Conservation (phyloP, 441 rosid genomes). For the Mallotus repandus region DNA sequence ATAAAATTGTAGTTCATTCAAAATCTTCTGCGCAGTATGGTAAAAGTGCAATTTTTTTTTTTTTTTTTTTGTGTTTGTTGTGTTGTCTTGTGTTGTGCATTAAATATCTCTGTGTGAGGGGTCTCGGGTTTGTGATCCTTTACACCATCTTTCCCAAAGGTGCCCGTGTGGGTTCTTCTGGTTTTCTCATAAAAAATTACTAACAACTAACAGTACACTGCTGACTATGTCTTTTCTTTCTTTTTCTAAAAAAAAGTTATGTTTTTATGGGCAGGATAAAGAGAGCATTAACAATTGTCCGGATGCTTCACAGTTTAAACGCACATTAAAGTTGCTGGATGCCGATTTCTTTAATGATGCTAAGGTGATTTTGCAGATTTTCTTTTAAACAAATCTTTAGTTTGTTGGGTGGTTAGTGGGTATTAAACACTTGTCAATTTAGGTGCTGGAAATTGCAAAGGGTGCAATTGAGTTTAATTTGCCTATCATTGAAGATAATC, state of each 20-base stretch:
- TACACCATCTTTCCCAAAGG: too few species aligned
- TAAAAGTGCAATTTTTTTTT: too few species aligned
- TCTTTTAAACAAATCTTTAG: neutral
- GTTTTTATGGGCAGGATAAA: conserved; percentile 49
- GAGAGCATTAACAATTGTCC: conserved; percentile 25
- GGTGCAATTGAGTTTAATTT: conserved; percentile 58
- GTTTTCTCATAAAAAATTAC: too few species aligned
- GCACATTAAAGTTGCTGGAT: conserved; percentile 52
- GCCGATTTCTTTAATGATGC: conserved; percentile 60
- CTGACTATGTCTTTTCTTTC: too few species aligned
- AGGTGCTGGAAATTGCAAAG: conserved; percentile 60
- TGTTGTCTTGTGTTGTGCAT: too few species aligned
- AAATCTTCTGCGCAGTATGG: conserved; percentile 32
- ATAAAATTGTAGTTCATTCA: conserved; percentile 35
- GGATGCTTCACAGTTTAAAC: conserved; percentile 39
- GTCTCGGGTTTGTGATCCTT: too few species aligned
- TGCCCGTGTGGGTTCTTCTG: too few species aligned
- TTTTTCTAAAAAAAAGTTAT: too few species aligned
- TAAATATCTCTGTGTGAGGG: too few species aligned
- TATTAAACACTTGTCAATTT: conserved; percentile 15
- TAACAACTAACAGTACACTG: too few species aligned
- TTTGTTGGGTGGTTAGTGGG: neutral
- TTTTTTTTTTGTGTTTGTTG: conserved; percentile 10
- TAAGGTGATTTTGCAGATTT: conserved; percentile 36
- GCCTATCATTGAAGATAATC: conserved; percentile 55